Base-by-base conservation (phyloP, 768 basidiomycete species). In the Thelephora aurantiotincta region DNA sequence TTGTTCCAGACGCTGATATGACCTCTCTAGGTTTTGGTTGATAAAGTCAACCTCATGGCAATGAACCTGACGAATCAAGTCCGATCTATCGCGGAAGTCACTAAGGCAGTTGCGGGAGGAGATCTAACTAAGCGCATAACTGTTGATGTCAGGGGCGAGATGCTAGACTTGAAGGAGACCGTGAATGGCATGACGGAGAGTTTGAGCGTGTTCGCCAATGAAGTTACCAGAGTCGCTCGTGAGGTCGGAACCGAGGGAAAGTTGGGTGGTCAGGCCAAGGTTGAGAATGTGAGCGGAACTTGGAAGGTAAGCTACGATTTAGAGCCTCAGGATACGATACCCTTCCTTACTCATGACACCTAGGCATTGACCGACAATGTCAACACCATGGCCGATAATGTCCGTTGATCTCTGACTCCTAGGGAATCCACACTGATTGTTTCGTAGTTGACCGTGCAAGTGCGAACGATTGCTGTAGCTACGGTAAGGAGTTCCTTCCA, bases 181-280 rank as follows among this genome's bases (percentile, higher is more conserved):
- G 91, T 97, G 35, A 98, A 98, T 58, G 82, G 77, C 48, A 98
- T 97, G 93, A 96, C 92, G 11, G 85, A 79, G 65, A 80, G 77
- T 58, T 61, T 90, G 63, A 86, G 82, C 55, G 70, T 87, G 36
- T 90, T 91, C 61, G 88, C 88, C 0, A 83, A 84, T 56, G 86
- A 90, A 64, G 78, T 79, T 48, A 78, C 78, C 26, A 70, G 92
- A 47, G 93, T 98, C 26, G 96, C 93, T 2, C 76, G 89, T 53
- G 92, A 98, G 65, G 96, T 98, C 60, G 96, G 96, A 23, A 97
- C 93, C 6, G 96, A 98, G 60, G 96, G 94, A 33, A 75, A 81
- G 55, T 71, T 98, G 57, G 96, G 94, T 45, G 94, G 93, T 9
- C 93, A 94, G 57, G 96, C 93, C 0, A 74, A 82, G 47, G 96